Percentiles rank a stretch among this genome's conserved stretches.
These are phyloP conservation scores for Diplodia sapinea DNA, from an alignment of 2,329 filamentous ascomycete genomes.

Conservation along the genomic window DNA sequence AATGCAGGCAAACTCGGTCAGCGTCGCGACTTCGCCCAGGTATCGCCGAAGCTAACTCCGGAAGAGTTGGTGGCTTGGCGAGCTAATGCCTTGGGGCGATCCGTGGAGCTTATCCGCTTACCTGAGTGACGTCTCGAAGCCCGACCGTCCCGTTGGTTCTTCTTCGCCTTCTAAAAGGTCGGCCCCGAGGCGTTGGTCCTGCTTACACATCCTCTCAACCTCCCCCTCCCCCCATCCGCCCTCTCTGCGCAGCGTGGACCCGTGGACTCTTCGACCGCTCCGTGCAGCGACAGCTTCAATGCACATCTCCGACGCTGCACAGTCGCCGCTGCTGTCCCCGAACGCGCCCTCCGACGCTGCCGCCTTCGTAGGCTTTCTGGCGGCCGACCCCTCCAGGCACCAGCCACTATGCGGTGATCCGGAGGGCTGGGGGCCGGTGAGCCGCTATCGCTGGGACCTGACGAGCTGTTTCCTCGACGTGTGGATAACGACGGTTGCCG, in stretches of 20 bases:
- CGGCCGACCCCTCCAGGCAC: slow-evolving; percentile 47
- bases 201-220: slow-evolving; percentile 23
- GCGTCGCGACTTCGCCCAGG: background rate
- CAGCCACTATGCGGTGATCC: slow-evolving; percentile 85
- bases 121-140: slow-evolving; percentile 21
- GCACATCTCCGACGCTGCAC: slow-evolving; percentile 39
- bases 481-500: slow-evolving; percentile 77
- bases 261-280: background rate
- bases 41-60: slow-evolving; percentile 23
- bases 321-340: slow-evolving; percentile 44
- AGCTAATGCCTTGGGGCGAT: slow-evolving; percentile 22
- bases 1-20: background rate
- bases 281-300: slow-evolving; percentile 39
- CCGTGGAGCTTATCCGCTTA: slow-evolving; percentile 28
- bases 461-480: slow-evolving; percentile 97
- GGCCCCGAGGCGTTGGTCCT: slow-evolving; percentile 8
- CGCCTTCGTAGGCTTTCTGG: slow-evolving; percentile 60
- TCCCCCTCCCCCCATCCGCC: slow-evolving; percentile 1
- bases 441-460: slow-evolving; percentile 85
- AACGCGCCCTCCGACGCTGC: slow-evolving; percentile 36
- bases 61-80: slow-evolving; percentile 13
- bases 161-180: slow-evolving; percentile 16
- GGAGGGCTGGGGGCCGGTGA: slow-evolving; percentile 96
- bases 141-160: slow-evolving; percentile 26
- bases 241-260: slow-evolving; percentile 11